phyloP scores from a whole-genome alignment of 768 basidiomycete genomes.

The Lentinula lateritia region DNA sequence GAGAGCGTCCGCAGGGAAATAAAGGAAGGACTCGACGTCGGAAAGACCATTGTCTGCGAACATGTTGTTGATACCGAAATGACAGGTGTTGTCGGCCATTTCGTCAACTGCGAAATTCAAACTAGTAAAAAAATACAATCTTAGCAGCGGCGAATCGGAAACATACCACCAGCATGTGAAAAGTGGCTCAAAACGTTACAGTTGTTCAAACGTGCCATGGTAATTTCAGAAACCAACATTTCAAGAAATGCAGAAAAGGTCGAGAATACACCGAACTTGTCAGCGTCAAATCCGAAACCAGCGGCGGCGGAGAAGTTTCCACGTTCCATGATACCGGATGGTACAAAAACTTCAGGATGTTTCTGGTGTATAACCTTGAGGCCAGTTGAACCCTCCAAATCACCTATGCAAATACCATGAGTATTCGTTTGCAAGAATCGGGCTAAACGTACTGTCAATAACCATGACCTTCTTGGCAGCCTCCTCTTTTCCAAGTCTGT shows the following conservation, averaged over 20 bases:
- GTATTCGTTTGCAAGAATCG: neutral
- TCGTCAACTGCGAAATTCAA: constrained; percentile 48
- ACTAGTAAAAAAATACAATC: neutral
- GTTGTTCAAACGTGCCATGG: constrained; percentile 89
- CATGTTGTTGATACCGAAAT: constrained; percentile 79
- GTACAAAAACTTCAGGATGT: constrained; percentile 82
- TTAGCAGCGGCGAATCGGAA: neutral
- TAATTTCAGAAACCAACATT: constrained; percentile 85
- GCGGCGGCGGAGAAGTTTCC: constrained; percentile 82
- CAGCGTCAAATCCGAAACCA: constrained; percentile 77
- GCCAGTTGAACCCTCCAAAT: constrained; percentile 87
- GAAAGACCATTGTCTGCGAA: constrained; percentile 86
- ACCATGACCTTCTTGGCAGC: constrained; percentile 78
- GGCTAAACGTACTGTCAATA: constrained; percentile 55
- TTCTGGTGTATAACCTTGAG: constrained; percentile 85
- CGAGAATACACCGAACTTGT: constrained; percentile 85
- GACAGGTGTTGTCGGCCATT: constrained; percentile 57
- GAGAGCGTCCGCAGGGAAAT: constrained; percentile 81
- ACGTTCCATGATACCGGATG: constrained; percentile 85
- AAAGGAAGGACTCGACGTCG: constrained; percentile 73
- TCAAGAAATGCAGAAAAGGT: constrained; percentile 91
- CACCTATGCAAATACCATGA: constrained; percentile 38
- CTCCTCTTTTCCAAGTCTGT: constrained; percentile 70
- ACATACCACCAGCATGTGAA: constrained; percentile 78
- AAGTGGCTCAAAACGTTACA: constrained; percentile 88